Evolutionary conservation across 2,329 filamentous ascomycete species (phyloP), one percentile per base, ranked within the genome.

Genomic region (Ophiostoma sp.): DNA sequence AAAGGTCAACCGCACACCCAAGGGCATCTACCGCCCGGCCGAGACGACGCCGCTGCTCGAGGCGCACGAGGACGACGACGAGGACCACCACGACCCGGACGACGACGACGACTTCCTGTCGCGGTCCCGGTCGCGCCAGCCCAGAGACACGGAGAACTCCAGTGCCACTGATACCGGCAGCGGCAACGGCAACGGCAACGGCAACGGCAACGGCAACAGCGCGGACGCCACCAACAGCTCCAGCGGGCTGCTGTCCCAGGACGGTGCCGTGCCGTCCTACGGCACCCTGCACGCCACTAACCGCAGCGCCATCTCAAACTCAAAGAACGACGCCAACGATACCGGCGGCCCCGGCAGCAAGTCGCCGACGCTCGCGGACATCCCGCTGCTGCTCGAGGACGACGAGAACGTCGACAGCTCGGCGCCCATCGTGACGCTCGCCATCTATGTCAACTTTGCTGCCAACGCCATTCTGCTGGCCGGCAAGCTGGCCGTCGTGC

Each of bases 361-460:
- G 66, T 72, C 72, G 42, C 71, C 72, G 42, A 68, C 63, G 38
- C 65, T 73, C 67, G 83, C 83, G 11, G 83, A 89, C 69, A 85
- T 92, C 58, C 89, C 89, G 7, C 89, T 87, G 77, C 84, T 90
- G 68, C 67, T 72, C 7, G 72, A 72, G 52, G 89, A 90, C 69
- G 90, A 93, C 72, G 89, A 89, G 69, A 84, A 85, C 36, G 73
- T 93, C 2, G 89, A 93, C 74, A 91, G 88, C 71, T 83, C 87
- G 64, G 88, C 89, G 69, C 87, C 85, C 16, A 86, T 96, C 65
- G 92, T 97, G 65, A 89, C 88, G n/a, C 75, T 95, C 27, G 93
- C 94, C 58, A 95, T 98, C 74, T 94, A 93, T 77, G 80, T 96
- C 77, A 97, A 96, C 76, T 85, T 96, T 65, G 79, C 85, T 36